Evolutionary conservation across 164 flowering plant species (phyloP).

Genomic region (Akebia trifoliata): DNA sequence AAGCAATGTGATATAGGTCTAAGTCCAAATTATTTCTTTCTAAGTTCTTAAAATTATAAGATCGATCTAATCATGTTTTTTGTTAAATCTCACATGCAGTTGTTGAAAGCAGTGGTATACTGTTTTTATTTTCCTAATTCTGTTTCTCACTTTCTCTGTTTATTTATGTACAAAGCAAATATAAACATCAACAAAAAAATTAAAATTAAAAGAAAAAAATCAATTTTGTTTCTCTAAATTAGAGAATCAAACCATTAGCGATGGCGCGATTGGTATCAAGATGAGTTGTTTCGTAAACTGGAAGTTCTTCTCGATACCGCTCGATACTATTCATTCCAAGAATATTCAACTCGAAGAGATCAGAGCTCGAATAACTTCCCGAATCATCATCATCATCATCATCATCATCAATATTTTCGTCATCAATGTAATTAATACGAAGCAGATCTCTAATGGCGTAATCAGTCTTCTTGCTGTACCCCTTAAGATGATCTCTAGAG

Average conservation of each 20-base stretch:
- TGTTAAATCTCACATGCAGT: no score
- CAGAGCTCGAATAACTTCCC: slow-evolving; percentile 80
- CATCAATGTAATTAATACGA: no score
- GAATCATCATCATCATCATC: slow-evolving; percentile 69
- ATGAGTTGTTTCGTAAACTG: slow-evolving; percentile 88
- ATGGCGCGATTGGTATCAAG: slow-evolving; percentile 64
- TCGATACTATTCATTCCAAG: slow-evolving; percentile 55
- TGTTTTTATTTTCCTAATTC: no score
- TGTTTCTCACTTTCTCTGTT: no score
- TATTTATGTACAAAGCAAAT: not conserved
- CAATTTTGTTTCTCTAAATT: slow-evolving; percentile 18
- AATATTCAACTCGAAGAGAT: slow-evolving; percentile 84
- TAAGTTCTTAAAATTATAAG: no score
- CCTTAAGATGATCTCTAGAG: slow-evolving; percentile 40
- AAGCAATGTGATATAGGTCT: no score
- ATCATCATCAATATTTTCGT: slow-evolving; percentile 15
- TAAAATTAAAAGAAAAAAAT: not conserved
- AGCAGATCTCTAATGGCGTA: slow-evolving; percentile 24
- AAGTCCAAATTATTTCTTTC: no score
- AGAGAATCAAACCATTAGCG: slow-evolving; percentile 58
- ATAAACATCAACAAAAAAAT: slow-evolving; percentile 12
- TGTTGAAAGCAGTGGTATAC: no score
- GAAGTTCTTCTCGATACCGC: slow-evolving; percentile 70
- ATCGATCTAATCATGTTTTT: no score
- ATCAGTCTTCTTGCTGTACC: slow-evolving; percentile 29